phyloP scores from a whole-genome alignment of 2,329 filamentous ascomycete genomes.

The Pyrenochaeta sp. region DNA sequence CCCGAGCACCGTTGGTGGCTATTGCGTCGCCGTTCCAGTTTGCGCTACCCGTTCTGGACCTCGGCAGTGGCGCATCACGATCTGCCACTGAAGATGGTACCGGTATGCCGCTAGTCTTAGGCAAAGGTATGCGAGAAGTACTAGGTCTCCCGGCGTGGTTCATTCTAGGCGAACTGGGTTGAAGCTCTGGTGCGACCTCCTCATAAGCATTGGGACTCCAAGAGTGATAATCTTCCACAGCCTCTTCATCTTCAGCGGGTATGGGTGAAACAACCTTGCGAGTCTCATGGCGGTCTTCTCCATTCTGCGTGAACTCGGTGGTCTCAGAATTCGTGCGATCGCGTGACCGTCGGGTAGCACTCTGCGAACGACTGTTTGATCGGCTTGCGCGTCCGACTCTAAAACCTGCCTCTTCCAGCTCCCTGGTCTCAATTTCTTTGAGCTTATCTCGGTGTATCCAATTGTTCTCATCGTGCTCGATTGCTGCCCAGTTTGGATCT shows the following conservation, averaged over 20 bases:
- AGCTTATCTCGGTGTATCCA: slow-evolving; percentile 90
- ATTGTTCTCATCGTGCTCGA: slow-evolving; percentile 67
- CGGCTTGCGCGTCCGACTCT: slow-evolving; percentile 58
- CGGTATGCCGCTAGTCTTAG: slow-evolving; percentile 79
- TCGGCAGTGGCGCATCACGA: slow-evolving; percentile 72
- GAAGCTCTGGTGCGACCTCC: slow-evolving; percentile 70
- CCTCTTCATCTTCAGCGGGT: slow-evolving; percentile 56
- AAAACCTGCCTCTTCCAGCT: slow-evolving; percentile 81
- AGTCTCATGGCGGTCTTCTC: slow-evolving; percentile 40
- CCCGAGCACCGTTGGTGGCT: slow-evolving; percentile 68
- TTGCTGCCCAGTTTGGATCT: slow-evolving; percentile 31
- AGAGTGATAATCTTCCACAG: slow-evolving; percentile 32
- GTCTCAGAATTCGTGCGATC: slow-evolving; percentile 46
- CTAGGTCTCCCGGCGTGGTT: slow-evolving; percentile 63
- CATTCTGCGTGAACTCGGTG: slow-evolving; percentile 29
- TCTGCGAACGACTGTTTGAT: slow-evolving; percentile 49
- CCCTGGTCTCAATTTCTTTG: slow-evolving; percentile 80
- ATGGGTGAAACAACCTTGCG: slow-evolving; percentile 47
- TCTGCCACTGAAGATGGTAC: slow-evolving; percentile 77
- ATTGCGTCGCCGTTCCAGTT: slow-evolving; percentile 68
- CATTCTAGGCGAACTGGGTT: slow-evolving; percentile 53
- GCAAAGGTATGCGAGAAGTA: slow-evolving; percentile 85
- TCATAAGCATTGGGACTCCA: slow-evolving; percentile 82
- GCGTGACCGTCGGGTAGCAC: slow-evolving; percentile 34
- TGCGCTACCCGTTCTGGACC: slow-evolving; percentile 65